Evolutionary conservation across 805 yeast genomes (phyloP), one percentile per base, ranked within the genome.

Genomic region (Suhomyces prunicola): DNA sequence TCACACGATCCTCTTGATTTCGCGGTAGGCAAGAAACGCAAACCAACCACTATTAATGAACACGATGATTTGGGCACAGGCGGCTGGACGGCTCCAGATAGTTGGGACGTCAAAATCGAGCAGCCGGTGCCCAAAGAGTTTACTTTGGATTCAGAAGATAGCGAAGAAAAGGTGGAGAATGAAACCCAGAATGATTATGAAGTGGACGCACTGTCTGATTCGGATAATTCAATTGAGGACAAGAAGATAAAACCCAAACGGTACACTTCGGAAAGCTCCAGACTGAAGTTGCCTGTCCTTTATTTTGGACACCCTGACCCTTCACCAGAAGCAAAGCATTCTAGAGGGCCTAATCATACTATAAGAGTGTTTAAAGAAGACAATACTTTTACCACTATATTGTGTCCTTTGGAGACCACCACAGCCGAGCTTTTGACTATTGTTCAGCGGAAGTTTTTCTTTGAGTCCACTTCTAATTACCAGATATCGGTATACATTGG

Each of bases 361-460:
- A 74, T 93, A 22, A 83, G 96, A 55, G 85, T 93, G 1, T 91
- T 88, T 72, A 84, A 87, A 54, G 88, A 84, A 50, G 96, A 89
- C 53, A 92, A 90, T 60, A 87, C 91, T 9, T 89, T 90, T 58
- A 87, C 94, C 13, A 89, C 97, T 1, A 72, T 93, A 19, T 83
- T 91, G 13, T 86, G 96, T 63, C 83, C 93, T 0, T 77, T 88
- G 33, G 88, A 87, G 53, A 87, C 91, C 1, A 83, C 93, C 0
- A 88, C 90, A 0, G 79, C 83, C 6, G 96, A 90, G 47, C 72
- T 94, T 50, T 73, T 93, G 40, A 83, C 81, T 31, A 78, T 81
- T 47, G 80, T 90, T 23, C 88, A 88, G 57, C 83, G 88, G 54
- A 92, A 93, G 68, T 87, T 91, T 62, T 88, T 88, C 60, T 70